Base-by-base conservation (phyloP, 805 yeast genomes). In the Osmozyma mogii region DNA sequence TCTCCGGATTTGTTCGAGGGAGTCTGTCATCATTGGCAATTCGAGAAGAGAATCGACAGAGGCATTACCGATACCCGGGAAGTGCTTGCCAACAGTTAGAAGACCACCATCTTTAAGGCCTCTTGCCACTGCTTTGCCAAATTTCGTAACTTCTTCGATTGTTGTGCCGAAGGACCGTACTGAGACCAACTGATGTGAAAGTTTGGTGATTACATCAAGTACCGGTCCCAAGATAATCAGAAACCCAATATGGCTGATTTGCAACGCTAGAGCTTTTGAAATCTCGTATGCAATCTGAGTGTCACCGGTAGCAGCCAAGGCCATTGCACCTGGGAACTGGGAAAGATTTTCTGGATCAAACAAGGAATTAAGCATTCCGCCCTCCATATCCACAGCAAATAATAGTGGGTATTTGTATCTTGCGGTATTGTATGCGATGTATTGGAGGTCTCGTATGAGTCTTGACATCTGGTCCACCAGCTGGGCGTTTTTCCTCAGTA, bases 321-420 rank as follows among this genome's bases (percentile, higher is more conserved):
- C 79, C 81, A 75, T 75, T 16, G 78, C 77, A 4, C 80, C 74
- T 1, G 82, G 82, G 41, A 69, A 73, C 45, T 74, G 80, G 7
- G 75, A 66, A 13, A 75, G 47, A 34, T 51, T 55, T 7, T 61
- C 61, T 7, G 66, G 61, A 45, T 75, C 81, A 43, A 68, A 70
- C 26, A 75, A 53, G 17, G 74, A 64, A 49, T 74, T 73, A 50
- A 75, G 59, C 75, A 72, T 70, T 2, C 81, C 81, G 6, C 78
- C 74, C 43, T 75, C 82, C 46, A 72, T 77, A 45, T 75, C 81
- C 11, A 75, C 64, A 14, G 75, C 75, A 39, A 75, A 68, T 44
- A 70, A 50, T 15, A 75, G 45, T 0, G 82, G 82, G 36, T 66
- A 56, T 35, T 65, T 55, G 39, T 72, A 73, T 25, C 65, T 58